Evolutionary conservation across 345 rosid genomes (phyloP).

Genomic region (Rhodamnia argentea): DNA sequence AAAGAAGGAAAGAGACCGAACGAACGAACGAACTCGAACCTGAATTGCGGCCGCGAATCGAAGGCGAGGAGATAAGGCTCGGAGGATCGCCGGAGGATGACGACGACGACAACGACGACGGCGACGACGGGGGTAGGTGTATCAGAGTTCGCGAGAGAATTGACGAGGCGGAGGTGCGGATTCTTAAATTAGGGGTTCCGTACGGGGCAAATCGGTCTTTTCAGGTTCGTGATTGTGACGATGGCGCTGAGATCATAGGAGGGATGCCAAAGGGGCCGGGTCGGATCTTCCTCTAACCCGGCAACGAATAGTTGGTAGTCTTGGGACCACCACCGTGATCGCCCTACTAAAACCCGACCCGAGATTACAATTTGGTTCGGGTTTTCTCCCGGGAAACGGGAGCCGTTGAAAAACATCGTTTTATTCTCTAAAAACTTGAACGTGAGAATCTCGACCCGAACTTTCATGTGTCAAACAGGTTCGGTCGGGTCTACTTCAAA

Average conservation of each 20-base stretch:
- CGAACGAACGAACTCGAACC: not conserved
- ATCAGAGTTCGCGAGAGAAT: not conserved
- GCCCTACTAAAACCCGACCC: not conserved
- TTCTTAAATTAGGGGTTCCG: constrained; percentile 11
- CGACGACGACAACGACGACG: not conserved
- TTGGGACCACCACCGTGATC: too few species aligned
- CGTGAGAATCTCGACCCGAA: not conserved
- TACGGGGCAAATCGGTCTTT: constrained; percentile 7
- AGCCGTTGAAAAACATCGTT: not conserved
- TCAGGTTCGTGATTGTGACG: not conserved
- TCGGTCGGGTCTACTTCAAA: not conserved
- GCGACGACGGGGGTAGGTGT: not conserved
- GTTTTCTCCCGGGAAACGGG: not conserved
- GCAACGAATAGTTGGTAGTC: not conserved
- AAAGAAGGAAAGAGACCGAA: not conserved
- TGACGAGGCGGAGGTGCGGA: not conserved
- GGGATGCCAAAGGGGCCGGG: not conserved
- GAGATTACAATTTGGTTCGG: not conserved
- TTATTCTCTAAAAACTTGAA: not conserved
- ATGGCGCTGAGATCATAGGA: not conserved
- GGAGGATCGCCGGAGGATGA: not conserved
- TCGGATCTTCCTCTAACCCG: not conserved
- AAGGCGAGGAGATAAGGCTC: not conserved
- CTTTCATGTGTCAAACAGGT: not conserved
- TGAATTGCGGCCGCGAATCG: not conserved